These are phyloP conservation scores for Cordyceps cateniannulata DNA, from an alignment of 2,329 filamentous ascomycete species.

Conservation along the genomic window DNA sequence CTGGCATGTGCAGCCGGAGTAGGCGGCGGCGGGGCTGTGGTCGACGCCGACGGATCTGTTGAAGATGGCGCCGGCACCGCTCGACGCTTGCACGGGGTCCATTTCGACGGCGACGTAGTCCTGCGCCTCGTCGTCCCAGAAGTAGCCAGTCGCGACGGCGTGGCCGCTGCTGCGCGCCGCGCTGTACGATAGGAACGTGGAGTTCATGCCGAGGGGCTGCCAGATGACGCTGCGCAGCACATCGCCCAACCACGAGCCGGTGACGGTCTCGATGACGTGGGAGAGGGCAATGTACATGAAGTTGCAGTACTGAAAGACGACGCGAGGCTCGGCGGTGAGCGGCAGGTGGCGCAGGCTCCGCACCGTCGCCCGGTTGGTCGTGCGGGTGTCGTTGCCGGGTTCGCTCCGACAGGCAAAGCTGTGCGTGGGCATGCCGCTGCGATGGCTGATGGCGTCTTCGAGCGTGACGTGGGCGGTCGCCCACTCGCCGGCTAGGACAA, in stretches of 20 bases:
- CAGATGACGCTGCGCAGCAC: slow-evolving; percentile 32
- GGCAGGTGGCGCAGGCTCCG: slow-evolving; percentile 32
- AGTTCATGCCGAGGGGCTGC: slow-evolving; percentile 20
- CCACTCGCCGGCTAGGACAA: slow-evolving; percentile 40
- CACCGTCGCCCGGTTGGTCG: not conserved
- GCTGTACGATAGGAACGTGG: slow-evolving; percentile 11
- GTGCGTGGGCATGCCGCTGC: slow-evolving; percentile 31
- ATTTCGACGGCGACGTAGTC: slow-evolving; percentile 21
- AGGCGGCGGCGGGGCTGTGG: too few species aligned
- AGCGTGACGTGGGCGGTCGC: slow-evolving; percentile 43
- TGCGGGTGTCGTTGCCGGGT: not conserved
- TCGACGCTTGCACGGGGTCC: slow-evolving; percentile 17
- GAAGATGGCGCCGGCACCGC: slow-evolving; percentile 30
- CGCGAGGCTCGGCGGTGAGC: slow-evolving; percentile 32
- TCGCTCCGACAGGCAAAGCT: not conserved
- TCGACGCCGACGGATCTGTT: slow-evolving; percentile 40
- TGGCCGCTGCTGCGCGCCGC: not conserved
- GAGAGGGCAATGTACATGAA: slow-evolving; percentile 36
- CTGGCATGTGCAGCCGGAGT: too few species aligned
- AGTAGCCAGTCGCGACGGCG: not conserved
- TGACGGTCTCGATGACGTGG: slow-evolving; percentile 33
- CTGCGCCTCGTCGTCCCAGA: slow-evolving; percentile 9
- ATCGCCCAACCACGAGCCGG: slow-evolving; percentile 24
- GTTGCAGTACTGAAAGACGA: slow-evolving; percentile 38
- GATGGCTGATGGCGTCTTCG: slow-evolving; percentile 47